Evolutionary conservation across 306 rosid genomes (phyloP).

Genomic region (Dalbergia cultrata): DNA sequence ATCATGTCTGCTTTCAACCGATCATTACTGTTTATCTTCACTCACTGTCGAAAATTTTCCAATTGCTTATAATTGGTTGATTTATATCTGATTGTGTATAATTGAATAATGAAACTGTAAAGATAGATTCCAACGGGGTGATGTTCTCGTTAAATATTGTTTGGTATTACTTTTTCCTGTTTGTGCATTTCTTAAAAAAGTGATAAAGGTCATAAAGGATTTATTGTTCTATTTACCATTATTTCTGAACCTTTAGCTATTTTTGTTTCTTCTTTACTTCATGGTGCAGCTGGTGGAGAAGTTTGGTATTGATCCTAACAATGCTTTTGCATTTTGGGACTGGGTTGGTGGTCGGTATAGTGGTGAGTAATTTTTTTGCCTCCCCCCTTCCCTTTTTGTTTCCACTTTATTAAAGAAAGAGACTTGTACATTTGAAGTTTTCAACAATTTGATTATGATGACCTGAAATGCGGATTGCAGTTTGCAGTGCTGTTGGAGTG

Average conservation of each 20-base stretch:
- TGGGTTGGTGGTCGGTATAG: slow-evolving; percentile 99
- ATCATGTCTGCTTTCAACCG: slow-evolving; percentile 6
- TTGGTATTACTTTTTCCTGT: background rate
- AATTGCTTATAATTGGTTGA: background rate
- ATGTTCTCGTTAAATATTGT: background rate
- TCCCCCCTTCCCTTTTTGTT: too few species aligned
- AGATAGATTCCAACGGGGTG: background rate
- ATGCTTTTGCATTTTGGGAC: slow-evolving; percentile 98
- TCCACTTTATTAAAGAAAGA: too few species aligned
- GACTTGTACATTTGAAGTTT: slow-evolving; percentile 18
- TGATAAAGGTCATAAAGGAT: slow-evolving; percentile 6
- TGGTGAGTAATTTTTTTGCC: slow-evolving; percentile 56
- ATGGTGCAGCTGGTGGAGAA: slow-evolving; percentile 87
- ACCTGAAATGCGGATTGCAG: slow-evolving; percentile 63
- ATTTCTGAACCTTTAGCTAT: background rate
- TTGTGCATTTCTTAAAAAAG: background rate
- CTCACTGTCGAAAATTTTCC: background rate
- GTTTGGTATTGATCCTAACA: slow-evolving; percentile 96
- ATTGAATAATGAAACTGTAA: background rate
- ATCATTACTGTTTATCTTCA: background rate
- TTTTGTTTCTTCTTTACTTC: slow-evolving; percentile 29
- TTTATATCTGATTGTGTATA: background rate
- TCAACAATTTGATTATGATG: slow-evolving; percentile 37
- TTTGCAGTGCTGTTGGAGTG: slow-evolving; percentile 99
- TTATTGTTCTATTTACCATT: background rate